phyloP scores from a whole-genome alignment of 495 filamentous ascomycete genomes.

The Oleoguttula mirabilis region DNA sequence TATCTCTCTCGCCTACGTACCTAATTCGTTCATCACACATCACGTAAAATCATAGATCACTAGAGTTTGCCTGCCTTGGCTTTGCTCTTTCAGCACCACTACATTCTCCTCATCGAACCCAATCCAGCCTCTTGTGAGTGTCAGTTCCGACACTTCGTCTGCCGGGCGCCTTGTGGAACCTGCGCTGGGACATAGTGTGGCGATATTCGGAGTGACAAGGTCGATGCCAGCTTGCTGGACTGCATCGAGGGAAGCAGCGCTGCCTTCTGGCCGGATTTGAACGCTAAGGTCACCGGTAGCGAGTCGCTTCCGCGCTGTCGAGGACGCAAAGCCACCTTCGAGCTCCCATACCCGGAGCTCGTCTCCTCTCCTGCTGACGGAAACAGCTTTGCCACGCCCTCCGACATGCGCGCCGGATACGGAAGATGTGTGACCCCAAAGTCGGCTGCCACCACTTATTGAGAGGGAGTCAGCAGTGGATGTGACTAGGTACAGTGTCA shows the following conservation, averaged over 20 bases:
- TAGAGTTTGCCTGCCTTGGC: slow-evolving; percentile 54
- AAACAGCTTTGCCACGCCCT: slow-evolving; percentile 78
- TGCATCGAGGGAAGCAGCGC: slow-evolving; percentile 11
- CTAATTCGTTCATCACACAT: too few species aligned
- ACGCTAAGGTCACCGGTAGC: slow-evolving; percentile 42
- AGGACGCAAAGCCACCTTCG: slow-evolving; percentile 53
- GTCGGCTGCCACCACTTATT: slow-evolving; percentile 60
- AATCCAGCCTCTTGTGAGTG: slow-evolving; percentile 49
- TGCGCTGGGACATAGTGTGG: neutral
- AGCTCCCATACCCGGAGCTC: slow-evolving; percentile 93
- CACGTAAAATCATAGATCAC: slow-evolving; percentile 88
- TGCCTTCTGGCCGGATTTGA: slow-evolving; percentile 35
- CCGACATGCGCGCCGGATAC: slow-evolving; percentile 80
- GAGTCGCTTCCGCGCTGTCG: slow-evolving; percentile 29
- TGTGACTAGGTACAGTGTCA: slow-evolving; percentile 74
- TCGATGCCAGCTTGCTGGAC: slow-evolving; percentile 8
- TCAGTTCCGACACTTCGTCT: slow-evolving; percentile 11
- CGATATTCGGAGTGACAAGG: slow-evolving; percentile 4
- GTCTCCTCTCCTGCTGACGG: slow-evolving; percentile 66
- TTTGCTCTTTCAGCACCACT: slow-evolving; percentile 65
- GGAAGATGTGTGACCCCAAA: slow-evolving; percentile 92
- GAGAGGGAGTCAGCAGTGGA: slow-evolving; percentile 54
- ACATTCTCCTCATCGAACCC: slow-evolving; percentile 94
- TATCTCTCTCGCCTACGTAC: too few species aligned
- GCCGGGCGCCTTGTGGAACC: neutral